Conservation (phyloP, 2,329 filamentous ascomycete genomes). For the Dactylellina drechsleri region DNA sequence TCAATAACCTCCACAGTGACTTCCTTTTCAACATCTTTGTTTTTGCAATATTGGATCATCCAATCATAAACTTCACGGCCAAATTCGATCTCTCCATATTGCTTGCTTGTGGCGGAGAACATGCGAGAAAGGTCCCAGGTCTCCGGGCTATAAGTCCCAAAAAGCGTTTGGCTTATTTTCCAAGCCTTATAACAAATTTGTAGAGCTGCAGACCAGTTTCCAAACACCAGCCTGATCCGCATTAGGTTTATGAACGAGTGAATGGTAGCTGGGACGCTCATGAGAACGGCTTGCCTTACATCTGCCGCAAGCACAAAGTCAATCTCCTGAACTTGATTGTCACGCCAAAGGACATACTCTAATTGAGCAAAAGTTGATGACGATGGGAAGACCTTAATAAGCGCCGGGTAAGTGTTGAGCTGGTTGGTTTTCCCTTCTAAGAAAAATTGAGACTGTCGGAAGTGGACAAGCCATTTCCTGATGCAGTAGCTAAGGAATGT, state of each 20-base stretch:
- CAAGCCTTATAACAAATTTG: conserved; percentile 39
- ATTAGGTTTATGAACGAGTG: conserved; percentile 41
- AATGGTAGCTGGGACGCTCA: conserved; percentile 36
- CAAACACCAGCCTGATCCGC: conserved; percentile 8
- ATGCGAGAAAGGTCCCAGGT: conserved; percentile 23
- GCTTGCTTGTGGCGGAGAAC: conserved; percentile 16
- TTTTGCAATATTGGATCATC: conserved; percentile 29
- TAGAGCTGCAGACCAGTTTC: conserved; percentile 10
- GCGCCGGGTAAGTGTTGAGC: background rate
- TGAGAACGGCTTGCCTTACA: conserved; percentile 39
- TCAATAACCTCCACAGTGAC: conserved; percentile 24
- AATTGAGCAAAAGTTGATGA: conserved; percentile 28
- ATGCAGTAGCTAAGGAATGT: conserved; percentile 33
- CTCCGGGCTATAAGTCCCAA: conserved; percentile 20
- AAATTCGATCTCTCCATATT: conserved; percentile 31
- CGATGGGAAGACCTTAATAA: conserved; percentile 31
- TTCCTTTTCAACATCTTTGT: background rate
- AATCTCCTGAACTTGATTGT: conserved; percentile 25
- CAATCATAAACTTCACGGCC: conserved; percentile 36
- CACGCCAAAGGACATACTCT: conserved; percentile 32
- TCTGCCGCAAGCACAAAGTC: conserved; percentile 32
- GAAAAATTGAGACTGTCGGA: conserved; percentile 28
- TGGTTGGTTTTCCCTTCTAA: conserved; percentile 21
- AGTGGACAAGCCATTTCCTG: conserved; percentile 44
- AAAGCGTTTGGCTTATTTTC: conserved; percentile 36